Conservation (phyloP, 495 filamentous ascomycete species). For the Xylaria sp. region DNA sequence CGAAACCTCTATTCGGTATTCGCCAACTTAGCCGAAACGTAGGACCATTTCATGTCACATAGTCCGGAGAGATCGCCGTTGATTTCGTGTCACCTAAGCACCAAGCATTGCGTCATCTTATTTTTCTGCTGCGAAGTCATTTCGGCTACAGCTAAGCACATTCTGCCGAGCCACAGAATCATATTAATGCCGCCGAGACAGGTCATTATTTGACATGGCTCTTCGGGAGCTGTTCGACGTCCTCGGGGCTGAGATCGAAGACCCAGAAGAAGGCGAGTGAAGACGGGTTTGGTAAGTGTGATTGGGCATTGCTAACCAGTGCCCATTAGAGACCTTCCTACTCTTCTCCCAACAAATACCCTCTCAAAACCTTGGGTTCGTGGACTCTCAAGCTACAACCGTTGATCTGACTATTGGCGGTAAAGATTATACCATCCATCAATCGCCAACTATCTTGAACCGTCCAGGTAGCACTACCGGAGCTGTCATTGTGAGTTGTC, state of each 20-base stretch:
- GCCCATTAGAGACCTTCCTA: slow-evolving; percentile 75
- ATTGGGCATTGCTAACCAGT: slow-evolving; percentile 25
- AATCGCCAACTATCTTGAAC: slow-evolving; percentile 82
- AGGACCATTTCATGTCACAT: neutral
- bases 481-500: slow-evolving; percentile 57
- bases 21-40: neutral
- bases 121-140: neutral
- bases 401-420: slow-evolving; percentile 74
- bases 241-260: slow-evolving; percentile 58
- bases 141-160: neutral
- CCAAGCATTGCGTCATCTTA: slow-evolving; percentile 1
- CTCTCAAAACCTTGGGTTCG: slow-evolving; percentile 82
- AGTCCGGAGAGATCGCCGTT: neutral
- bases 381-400: slow-evolving; percentile 69
- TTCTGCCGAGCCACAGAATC: slow-evolving; percentile 1
- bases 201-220: slow-evolving; percentile 39
- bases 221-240: slow-evolving; percentile 43
- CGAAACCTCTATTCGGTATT: neutral
- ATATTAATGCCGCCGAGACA: neutral
- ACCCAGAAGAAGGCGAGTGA: slow-evolving; percentile 68
- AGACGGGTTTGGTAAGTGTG: slow-evolving; percentile 7
- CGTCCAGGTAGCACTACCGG: slow-evolving; percentile 88
- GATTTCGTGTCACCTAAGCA: neutral
- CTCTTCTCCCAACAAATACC: slow-evolving; percentile 80
- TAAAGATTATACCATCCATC: slow-evolving; percentile 77